Percentiles rank a stretch among this genome's conserved stretches.
Conservation (phyloP, 106 monocot genomes). For the Dioscorea zingiberensis region DNA sequence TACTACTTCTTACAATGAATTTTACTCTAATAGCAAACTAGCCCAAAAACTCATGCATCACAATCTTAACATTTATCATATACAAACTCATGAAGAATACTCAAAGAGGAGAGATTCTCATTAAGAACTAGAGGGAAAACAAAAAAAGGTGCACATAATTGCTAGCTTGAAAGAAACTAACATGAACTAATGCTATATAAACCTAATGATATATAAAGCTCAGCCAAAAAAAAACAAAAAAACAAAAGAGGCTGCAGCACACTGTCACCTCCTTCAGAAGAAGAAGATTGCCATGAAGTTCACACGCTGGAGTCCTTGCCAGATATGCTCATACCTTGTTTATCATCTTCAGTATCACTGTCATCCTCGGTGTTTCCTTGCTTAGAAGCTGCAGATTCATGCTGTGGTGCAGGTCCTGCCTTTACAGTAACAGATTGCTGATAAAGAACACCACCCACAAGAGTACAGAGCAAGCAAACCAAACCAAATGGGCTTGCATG, state of each 20-base stretch:
- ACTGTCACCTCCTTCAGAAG: not conserved
- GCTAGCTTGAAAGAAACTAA: not conserved
- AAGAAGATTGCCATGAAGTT: not conserved
- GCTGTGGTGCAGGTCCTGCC: slow-evolving; percentile 6
- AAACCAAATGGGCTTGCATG: slow-evolving; percentile 67
- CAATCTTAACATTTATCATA: too few species aligned
- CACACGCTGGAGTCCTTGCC: slow-evolving; percentile 42
- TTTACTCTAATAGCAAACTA: too few species aligned
- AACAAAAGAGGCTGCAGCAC: too few species aligned
- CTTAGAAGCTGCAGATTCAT: slow-evolving; percentile 14
- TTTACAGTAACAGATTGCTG: slow-evolving; percentile 69
- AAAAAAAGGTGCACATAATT: not conserved
- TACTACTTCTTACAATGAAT: too few species aligned
- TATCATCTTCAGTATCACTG: slow-evolving; percentile 34
- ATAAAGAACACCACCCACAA: slow-evolving; percentile 81
- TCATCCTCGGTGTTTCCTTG: slow-evolving; percentile 7
- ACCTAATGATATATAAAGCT: not conserved
- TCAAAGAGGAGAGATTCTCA: not conserved
- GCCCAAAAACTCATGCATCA: too few species aligned
- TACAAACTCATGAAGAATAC: too few species aligned
- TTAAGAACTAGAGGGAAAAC: not conserved
- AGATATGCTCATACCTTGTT: slow-evolving; percentile 7
- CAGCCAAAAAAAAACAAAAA: not conserved
- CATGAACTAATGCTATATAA: not conserved
- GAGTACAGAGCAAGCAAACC: slow-evolving; percentile 62